These are phyloP conservation scores for Aureobasidium uvarum DNA, from an alignment of 2,329 filamentous ascomycete genomes.

Conservation along the genomic window DNA sequence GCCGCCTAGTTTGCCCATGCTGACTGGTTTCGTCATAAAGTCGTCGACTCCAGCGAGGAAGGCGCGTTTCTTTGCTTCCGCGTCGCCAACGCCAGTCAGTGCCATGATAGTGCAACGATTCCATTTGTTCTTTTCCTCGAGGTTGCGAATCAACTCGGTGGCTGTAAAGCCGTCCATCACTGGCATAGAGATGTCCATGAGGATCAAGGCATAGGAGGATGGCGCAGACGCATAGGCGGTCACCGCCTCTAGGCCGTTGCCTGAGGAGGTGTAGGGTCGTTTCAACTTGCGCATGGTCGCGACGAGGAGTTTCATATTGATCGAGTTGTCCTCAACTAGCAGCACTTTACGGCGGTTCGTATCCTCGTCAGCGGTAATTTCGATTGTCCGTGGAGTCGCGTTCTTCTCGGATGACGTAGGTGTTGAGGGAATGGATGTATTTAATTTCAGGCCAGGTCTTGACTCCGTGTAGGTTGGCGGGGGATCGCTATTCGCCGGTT, in stretches of 20 bases:
- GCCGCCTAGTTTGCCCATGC: constrained; percentile 32
- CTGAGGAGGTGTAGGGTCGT: constrained; percentile 35
- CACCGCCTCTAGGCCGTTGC: constrained; percentile 51
- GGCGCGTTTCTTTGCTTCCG: constrained; percentile 33
- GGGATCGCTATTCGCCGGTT: not conserved
- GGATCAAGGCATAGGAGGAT: constrained; percentile 46
- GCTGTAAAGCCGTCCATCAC: constrained; percentile 39
- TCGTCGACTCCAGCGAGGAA: constrained; percentile 36
- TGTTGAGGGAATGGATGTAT: not conserved
- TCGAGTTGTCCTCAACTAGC: constrained; percentile 38
- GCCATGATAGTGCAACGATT: constrained; percentile 33
- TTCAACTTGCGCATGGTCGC: constrained; percentile 32
- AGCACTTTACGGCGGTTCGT: constrained; percentile 29
- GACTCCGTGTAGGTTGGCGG: constrained; percentile 4
- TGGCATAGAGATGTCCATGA: constrained; percentile 49
- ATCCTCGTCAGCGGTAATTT: not conserved
- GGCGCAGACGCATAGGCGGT: constrained; percentile 40
- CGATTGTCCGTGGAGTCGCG: not conserved
- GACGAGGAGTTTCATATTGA: constrained; percentile 36
- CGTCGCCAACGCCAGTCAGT: constrained; percentile 38
- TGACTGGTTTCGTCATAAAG: constrained; percentile 39
- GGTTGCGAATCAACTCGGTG: constrained; percentile 34
- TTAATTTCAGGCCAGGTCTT: not conserved
- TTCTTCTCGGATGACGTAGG: not conserved
- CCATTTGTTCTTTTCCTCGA: constrained; percentile 32